These are phyloP conservation scores for Trichoderma sp. DNA, from an alignment of 2,329 filamentous ascomycete genomes.

Conservation along the genomic window DNA sequence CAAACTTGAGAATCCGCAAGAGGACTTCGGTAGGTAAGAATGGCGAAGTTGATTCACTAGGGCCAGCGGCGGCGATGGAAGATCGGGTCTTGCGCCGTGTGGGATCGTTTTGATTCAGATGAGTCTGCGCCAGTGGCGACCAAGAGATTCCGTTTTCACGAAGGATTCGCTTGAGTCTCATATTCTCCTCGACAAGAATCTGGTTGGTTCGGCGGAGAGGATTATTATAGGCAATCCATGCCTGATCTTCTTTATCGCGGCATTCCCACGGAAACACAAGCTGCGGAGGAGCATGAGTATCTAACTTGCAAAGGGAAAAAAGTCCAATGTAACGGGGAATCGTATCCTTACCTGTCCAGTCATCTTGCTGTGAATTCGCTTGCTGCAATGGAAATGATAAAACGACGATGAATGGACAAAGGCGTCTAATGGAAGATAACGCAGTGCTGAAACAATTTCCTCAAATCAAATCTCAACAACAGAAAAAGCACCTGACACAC, in stretches of 20 bases:
- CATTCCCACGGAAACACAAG: constrained; percentile 47
- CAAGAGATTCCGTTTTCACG: constrained; percentile 53
- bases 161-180: constrained; percentile 50
- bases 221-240: constrained; percentile 47
- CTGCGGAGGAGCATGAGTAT: constrained; percentile 24
- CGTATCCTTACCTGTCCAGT: constrained; percentile 14
- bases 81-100: constrained; percentile 36
- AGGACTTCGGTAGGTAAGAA: constrained; percentile 53
- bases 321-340: not conserved
- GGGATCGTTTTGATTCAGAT: constrained; percentile 34
- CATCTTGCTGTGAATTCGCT: constrained; percentile 5
- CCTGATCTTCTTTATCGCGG: constrained; percentile 52
- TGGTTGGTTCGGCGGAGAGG: constrained; percentile 49
- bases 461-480: not conserved
- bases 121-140: constrained; percentile 40
- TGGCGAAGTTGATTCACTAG: constrained; percentile 35
- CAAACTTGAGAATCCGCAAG: constrained; percentile 51
- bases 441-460: not conserved
- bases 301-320: not conserved
- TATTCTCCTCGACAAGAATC: constrained; percentile 48
- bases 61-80: constrained; percentile 27
- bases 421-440: not conserved
- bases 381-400: not conserved
- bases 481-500: not conserved
- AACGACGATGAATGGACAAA: not conserved